Evolutionary conservation across 164 flowering plant genomes (phyloP), one percentile per base, ranked within the genome.

Genomic region (Chloranthus sessilifolius): DNA sequence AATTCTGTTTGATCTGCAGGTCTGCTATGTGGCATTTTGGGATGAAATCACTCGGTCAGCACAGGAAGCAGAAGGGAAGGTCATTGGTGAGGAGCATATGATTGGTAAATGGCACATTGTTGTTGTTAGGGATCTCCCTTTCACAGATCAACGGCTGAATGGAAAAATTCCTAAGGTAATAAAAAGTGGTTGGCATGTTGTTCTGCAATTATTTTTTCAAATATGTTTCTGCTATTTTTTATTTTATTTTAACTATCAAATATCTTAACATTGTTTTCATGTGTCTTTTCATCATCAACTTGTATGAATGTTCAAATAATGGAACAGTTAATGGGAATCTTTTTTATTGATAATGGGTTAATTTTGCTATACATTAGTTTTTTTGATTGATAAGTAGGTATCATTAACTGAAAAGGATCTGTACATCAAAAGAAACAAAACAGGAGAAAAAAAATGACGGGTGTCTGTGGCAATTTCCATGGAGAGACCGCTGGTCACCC

Each of bases 161-260:
- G 96, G 99, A 17, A 89, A 94, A 94, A 82, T 94, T 37, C 99
- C 99, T 3, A 94, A 94, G 99, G 97, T 90, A 71, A 31, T 21
- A 19, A 40, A 40, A 20, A 28, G 14, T 17, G 34, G 0, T 7
- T 3, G 21, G 7, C n/a, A 20, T 43, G 35, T 47, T 39, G 20
- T 5, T 27, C 25, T 41, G 24, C n/a, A 41, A 3, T 30, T 24
- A 27, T 14, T 12, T n/a, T 4, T 14, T 24, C 7, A 5, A n/a
- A 3, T n/a, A 6, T 25, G 15, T n/a, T 25, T 25, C n/a, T 25
- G 30, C n/a, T n/a, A n/a, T n/a, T n/a, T n/a, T n/a, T n/a, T n/a
- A n/a, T n/a, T n/a, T n/a, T n/a, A n/a, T n/a, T n/a, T n/a, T n/a
- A n/a, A n/a, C n/a, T n/a, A n/a, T 15, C 30, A 25, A 14, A 5